phyloP scores from a whole-genome alignment of 2,329 filamentous ascomycete species.

The Hymenoscyphus fraxineus region DNA sequence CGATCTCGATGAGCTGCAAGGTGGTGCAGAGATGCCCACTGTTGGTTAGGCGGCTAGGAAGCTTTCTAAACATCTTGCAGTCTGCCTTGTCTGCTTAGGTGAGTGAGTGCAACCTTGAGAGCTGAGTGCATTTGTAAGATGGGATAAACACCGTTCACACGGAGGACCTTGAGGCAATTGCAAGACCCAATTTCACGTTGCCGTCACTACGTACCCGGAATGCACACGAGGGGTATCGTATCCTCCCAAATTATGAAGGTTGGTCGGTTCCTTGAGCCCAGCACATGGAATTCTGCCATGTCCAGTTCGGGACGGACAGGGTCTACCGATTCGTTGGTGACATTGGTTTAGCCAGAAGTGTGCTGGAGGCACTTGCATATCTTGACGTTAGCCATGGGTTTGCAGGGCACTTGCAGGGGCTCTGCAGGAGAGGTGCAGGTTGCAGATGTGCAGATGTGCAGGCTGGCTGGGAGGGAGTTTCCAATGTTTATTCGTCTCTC shows the following conservation, averaged over 20 bases:
- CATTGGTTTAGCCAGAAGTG: not conserved
- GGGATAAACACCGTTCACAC: not conserved
- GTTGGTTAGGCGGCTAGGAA: not conserved
- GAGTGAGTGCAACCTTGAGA: not conserved
- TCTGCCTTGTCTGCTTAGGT: conserved; percentile 1
- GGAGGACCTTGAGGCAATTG: not conserved
- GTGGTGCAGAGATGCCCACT: not conserved
- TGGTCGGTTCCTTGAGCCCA: not conserved
- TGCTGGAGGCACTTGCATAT: conserved; percentile 3
- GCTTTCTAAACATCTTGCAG: conserved; percentile 3
- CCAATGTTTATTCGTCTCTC: not conserved
- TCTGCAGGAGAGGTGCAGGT: not conserved
- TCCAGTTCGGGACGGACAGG: not conserved
- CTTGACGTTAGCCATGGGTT: conserved; percentile 4
- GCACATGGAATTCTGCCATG: not conserved
- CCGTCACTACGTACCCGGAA: not conserved
- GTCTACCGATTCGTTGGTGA: not conserved
- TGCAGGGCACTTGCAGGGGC: conserved; percentile 3
- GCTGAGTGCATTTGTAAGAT: not conserved
- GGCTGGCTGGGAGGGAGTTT: not conserved
- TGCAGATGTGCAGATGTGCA: not conserved
- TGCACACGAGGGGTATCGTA: not conserved
- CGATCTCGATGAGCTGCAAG: not conserved
- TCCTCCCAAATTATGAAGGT: not conserved
- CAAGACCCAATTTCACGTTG: not conserved